Evolutionary conservation across 2,329 filamentous ascomycete genomes (phyloP), one percentile per base, ranked within the genome.

Genomic region (Basipetospora chlamydospora): DNA sequence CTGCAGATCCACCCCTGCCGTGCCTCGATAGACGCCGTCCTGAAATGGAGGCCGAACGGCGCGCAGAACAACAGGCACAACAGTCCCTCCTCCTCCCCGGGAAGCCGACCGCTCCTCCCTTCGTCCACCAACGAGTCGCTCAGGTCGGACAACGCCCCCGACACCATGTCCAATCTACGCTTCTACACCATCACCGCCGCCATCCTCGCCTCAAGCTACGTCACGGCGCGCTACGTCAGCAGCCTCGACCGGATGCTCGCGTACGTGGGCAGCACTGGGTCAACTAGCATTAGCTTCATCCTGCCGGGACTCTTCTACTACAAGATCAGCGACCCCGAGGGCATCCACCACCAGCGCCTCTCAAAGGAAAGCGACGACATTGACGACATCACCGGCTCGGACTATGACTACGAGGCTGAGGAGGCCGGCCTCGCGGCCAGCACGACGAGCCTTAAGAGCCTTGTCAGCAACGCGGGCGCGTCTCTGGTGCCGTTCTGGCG

Each of bases 251-350:
- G 83, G 32, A 87, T 98, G 1, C 69, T 98, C 0, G 88, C 90
- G 0, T 98, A 95, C 47, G 90, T 98, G 9, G 90, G 90, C 26
- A 86, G 80, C 47, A 98, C 90, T 0, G 90, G 90, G 37, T 88
- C 80, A 35, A 98, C 90, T 0, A 85, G 84, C 42, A 98, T 98
- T 49, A 93, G 84, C 42, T 98, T 98, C 54, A 96, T 98, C 45
- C 68, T 98, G 1, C 90, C 90, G 0, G 90, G 90, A 0, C 60
- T 98, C 4, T 98, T 98, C 57, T 98, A 96, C 58, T 98, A 96
- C 62, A 96, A 96, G 59, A 96, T 98, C 41, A 92, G 85, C 10
- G 77, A 84, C 17, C 90, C 90, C 0, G 80, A 94, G 38, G 88
- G 83, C 30, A 70, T 78, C 20, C 76, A 88, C 43, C 86, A 95